Base-by-base conservation (phyloP, 1,284 basidiomycete species). In the Cronartium quercuum region DNA sequence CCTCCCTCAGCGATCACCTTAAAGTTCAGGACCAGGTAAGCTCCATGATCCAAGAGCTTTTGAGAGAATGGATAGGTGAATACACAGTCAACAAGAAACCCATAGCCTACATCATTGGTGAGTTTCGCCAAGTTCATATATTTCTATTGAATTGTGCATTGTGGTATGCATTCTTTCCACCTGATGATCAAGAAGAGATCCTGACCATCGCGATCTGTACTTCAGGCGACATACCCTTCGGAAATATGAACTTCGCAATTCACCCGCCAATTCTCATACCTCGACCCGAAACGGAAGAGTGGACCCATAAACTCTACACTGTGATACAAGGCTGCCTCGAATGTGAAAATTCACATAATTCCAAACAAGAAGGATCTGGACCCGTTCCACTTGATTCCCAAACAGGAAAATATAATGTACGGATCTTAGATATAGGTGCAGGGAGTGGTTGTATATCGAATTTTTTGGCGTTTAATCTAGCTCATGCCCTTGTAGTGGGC, bases 361-460 rank as follows among this genome's bases (percentile, higher is more conserved):
- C 47, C 10, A 3, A 13, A 51, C 3, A 13, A 1, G 7, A 55
- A 55, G 29, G 29, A 55, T 55, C 51, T 13, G 51, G 41, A 18
- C 21, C 44, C 76, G 18, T 66, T 2, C 7, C 6, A 21, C n/a
- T n/a, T n/a, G 62, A 10, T 42, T 42, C 12, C 44, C n/a, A 37
- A 64, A 9, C 79, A 79, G n/a, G 64, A 38, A 65, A 65, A 29
- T 51, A 13, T 29, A 70, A 66, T 37, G 77, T 79, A 61, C 75
- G 77, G 18, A 81, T 94, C 29, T 85, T 95, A 37, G 94, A 96
- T 83, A 86, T 96, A 57, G 93, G 93, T 80, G 94, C 92, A 1
- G 94, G 94, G 40, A 87, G 91, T 0, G 93, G 90, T 9, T 93
- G 92, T 81, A 93, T 96, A 68, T 89, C 92, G 0, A 85, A 95